phyloP scores from a whole-genome alignment of 2,329 filamentous ascomycete species.

The Colletotrichum phormii region DNA sequence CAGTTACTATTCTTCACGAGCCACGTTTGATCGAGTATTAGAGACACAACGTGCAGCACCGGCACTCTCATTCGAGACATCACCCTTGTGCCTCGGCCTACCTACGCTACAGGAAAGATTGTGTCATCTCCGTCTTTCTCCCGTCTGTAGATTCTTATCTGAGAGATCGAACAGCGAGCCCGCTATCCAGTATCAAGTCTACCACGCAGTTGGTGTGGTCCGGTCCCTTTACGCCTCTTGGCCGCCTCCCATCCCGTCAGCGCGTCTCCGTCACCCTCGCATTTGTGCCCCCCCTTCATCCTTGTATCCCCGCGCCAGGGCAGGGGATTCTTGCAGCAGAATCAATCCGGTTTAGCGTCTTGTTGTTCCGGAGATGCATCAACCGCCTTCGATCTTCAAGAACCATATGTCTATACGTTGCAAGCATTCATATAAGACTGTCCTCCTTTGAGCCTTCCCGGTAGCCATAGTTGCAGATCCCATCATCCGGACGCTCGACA shows the following conservation, averaged over 20 bases:
- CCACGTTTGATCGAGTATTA: neutral
- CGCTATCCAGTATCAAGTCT: conserved; percentile 32
- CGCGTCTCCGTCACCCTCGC: conserved; percentile 8
- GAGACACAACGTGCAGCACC: conserved; percentile 2
- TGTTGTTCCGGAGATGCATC: conserved; percentile 32
- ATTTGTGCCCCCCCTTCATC: conserved; percentile 7
- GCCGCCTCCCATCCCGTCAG: conserved; percentile 20
- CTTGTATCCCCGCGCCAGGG: conserved; percentile 25
- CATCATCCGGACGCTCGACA: neutral
- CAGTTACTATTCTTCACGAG: neutral
- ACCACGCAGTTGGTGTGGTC: conserved; percentile 22
- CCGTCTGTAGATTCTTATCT: conserved; percentile 19
- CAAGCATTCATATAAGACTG: conserved; percentile 26
- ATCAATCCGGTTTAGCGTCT: conserved; percentile 31
- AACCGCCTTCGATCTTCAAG: conserved; percentile 5
- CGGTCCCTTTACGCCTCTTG: conserved; percentile 21
- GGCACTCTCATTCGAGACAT: conserved; percentile 11
- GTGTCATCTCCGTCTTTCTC: conserved; percentile 30
- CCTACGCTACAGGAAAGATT: conserved; percentile 21
- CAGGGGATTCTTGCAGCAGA: conserved; percentile 33
- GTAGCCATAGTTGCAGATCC: neutral
- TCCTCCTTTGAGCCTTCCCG: neutral
- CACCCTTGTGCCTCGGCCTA: neutral
- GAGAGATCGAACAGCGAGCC: conserved; percentile 33
- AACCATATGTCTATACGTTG: conserved; percentile 15